phyloP scores from a whole-genome alignment of 768 basidiomycete genomes.

The Tephrocybe sp. region DNA sequence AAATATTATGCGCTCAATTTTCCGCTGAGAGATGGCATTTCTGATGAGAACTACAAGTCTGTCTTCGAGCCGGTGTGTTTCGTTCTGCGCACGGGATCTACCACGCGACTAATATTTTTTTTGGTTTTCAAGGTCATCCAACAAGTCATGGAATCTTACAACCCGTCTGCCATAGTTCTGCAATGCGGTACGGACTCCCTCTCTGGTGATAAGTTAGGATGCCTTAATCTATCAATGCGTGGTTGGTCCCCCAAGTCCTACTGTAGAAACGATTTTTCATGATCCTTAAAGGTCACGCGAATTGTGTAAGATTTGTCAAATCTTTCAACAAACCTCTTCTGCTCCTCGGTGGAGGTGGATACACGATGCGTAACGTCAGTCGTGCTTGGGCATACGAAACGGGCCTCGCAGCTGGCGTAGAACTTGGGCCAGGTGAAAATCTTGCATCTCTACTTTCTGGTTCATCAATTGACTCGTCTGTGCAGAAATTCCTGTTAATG shows the following conservation, averaged over 20 bases:
- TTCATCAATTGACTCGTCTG: neutral
- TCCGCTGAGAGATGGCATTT: constrained; percentile 91
- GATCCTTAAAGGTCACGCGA: constrained; percentile 75
- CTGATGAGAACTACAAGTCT: constrained; percentile 91
- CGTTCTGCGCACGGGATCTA: neutral
- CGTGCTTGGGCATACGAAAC: constrained; percentile 98
- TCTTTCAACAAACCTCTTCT: constrained; percentile 94
- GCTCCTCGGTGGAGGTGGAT: constrained; percentile 94
- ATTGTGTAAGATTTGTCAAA: constrained; percentile 96
- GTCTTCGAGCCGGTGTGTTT: constrained; percentile 89
- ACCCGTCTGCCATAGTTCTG: constrained; percentile 92
- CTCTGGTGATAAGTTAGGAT: constrained; percentile 94
- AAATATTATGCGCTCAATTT: constrained; percentile 95
- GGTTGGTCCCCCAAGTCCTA: constrained; percentile 39
- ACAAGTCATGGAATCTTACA: constrained; percentile 92
- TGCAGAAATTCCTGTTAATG: constrained; percentile 90
- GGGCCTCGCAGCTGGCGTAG: constrained; percentile 95
- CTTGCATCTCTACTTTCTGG: neutral
- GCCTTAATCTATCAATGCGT: constrained; percentile 95
- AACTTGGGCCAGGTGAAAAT: constrained; percentile 76
- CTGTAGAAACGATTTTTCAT: neutral
- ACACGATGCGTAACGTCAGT: constrained; percentile 97
- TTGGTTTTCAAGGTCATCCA: constrained; percentile 75
- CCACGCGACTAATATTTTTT: neutral
- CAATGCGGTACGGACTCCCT: constrained; percentile 98